phyloP scores from a whole-genome alignment of 176 grass and related monocot species.

The Lolium perenne region DNA sequence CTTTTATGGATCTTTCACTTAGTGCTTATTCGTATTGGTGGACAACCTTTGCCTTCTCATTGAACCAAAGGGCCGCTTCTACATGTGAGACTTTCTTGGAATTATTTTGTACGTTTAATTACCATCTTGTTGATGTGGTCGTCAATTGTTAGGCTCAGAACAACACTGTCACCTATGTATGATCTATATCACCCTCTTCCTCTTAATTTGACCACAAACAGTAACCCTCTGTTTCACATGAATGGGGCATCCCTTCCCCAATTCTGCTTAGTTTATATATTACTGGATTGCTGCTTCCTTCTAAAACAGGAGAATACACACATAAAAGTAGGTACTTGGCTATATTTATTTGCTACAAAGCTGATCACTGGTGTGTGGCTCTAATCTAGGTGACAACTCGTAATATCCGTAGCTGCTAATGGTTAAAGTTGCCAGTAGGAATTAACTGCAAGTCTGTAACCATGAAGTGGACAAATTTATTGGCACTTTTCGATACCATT shows the following conservation, averaged over 20 bases:
- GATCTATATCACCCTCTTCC: background rate
- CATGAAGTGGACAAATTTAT: background rate
- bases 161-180: background rate
- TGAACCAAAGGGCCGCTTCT: constrained; percentile 31
- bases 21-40: constrained; percentile 36
- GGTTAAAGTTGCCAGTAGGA: constrained; percentile 7
- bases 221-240: background rate
- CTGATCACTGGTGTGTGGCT: background rate
- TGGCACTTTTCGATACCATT: constrained; percentile 39
- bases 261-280: background rate
- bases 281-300: background rate
- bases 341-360: constrained; percentile 19
- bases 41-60: constrained; percentile 32
- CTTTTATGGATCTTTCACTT: constrained; percentile 36
- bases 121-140: background rate
- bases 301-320: background rate
- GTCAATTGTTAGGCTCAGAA: background rate
- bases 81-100: background rate
- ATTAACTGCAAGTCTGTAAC: background rate
- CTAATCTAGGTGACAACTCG: background rate
- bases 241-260: background rate
- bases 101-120: background rate
- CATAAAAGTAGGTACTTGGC: background rate
- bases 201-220: background rate
- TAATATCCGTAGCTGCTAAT: background rate